Percentiles rank a stretch among this genome's conserved stretches.
Evolutionary conservation across 139 green algal species (phyloP).

Genomic region (Auxenochlorella pyrenoidosa): DNA sequence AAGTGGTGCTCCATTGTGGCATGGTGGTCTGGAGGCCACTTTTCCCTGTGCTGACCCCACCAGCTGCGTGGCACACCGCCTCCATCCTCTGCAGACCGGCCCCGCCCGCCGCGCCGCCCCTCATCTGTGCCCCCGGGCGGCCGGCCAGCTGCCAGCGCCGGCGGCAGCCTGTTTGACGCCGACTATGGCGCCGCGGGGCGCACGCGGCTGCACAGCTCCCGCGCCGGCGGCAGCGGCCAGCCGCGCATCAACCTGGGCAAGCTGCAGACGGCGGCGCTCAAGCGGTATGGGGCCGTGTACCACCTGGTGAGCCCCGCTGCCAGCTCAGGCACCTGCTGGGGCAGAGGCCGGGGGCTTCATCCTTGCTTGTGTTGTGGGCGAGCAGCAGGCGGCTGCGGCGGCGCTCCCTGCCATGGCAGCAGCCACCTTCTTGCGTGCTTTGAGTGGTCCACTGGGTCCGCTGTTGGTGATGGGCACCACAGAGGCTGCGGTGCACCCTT

Average conservation of each 20-base stretch:
- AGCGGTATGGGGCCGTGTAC: constrained; percentile 59
- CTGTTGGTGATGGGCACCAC: too few species aligned
- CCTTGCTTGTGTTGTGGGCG: neutral
- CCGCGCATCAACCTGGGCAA: constrained; percentile 68
- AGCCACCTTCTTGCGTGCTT: too few species aligned
- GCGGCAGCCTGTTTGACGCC: neutral
- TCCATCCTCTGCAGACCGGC: neutral
- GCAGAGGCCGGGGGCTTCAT: neutral
- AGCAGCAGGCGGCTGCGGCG: neutral
- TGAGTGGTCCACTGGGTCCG: too few species aligned
- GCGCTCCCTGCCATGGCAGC: neutral
- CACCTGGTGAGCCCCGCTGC: constrained; percentile 13
- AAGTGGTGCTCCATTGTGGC: neutral
- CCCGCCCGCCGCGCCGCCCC: constrained; percentile 18
- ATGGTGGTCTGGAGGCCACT: neutral
- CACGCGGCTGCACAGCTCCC: neutral
- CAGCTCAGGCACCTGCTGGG: neutral
- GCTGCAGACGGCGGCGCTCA: constrained; percentile 68
- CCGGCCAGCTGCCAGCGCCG: neutral
- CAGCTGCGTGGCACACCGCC: too few species aligned
- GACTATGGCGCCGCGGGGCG: neutral
- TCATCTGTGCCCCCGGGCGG: constrained; percentile 1
- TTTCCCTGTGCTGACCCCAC: neutral
- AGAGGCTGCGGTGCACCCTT: neutral
- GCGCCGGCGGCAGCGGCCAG: neutral